These are phyloP conservation scores for Arthroderma uncinatum DNA, from an alignment of 2,329 filamentous ascomycete genomes.

Conservation along the genomic window DNA sequence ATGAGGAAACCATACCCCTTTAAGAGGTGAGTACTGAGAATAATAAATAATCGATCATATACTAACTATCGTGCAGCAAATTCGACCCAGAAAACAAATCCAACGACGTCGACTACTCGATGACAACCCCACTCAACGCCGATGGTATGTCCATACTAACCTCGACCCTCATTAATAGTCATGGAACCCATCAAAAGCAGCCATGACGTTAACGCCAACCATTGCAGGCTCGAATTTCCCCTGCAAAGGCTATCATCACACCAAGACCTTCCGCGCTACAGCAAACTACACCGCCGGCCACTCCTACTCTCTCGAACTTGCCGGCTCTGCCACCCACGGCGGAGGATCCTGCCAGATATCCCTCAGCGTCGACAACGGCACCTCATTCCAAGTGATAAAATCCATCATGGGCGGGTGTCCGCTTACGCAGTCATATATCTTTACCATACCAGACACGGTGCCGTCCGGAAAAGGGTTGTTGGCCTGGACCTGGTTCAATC, in stretches of 20 bases:
- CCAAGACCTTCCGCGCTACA: slow-evolving; percentile 42
- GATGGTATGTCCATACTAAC: background rate
- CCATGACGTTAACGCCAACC: background rate
- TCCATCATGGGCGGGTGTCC: slow-evolving; percentile 51
- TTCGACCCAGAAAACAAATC: slow-evolving; percentile 5
- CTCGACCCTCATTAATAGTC: background rate
- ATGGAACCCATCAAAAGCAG: too few relatives aligned
- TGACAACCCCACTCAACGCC: slow-evolving; percentile 1
- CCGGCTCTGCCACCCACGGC: slow-evolving; percentile 51
- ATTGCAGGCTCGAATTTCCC: slow-evolving; percentile 54
- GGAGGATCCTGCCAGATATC: slow-evolving; percentile 69
- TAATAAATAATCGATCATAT: background rate
- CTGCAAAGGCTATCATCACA: slow-evolving; percentile 57
- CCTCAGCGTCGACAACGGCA: slow-evolving; percentile 60
- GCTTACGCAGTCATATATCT: slow-evolving; percentile 46
- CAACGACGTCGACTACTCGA: slow-evolving; percentile 7
- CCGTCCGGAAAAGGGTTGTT: slow-evolving; percentile 53
- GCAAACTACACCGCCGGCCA: slow-evolving; percentile 53
- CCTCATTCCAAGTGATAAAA: slow-evolving; percentile 58
- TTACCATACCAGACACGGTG: slow-evolving; percentile 54
- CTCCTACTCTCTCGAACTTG: slow-evolving; percentile 52
- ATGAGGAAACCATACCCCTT: slow-evolving; percentile 8
- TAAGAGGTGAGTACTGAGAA: background rate
- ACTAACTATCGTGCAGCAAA: slow-evolving; percentile 2
- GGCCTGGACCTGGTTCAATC: slow-evolving; percentile 69